Percentiles rank a stretch among this genome's conserved stretches.
Evolutionary conservation across 139 green algal species (phyloP).

Genomic region (Zygnema circumcarinatum): DNA sequence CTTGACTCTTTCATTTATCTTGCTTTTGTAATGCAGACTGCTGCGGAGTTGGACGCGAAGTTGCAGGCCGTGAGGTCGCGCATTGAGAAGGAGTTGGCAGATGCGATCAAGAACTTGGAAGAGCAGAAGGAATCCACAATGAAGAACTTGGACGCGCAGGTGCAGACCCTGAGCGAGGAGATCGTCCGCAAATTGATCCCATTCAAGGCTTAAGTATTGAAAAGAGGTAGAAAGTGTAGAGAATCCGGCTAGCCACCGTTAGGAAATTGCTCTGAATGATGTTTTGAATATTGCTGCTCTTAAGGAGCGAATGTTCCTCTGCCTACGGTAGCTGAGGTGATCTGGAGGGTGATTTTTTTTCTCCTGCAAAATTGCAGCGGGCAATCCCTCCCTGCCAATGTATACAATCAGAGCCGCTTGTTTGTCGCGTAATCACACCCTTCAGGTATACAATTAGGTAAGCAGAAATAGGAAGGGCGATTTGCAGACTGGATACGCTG

Average conservation of each 20-base stretch:
- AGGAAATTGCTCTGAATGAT: background rate
- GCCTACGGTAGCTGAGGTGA: no score
- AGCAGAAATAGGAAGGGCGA: no score
- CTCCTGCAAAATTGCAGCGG: no score
- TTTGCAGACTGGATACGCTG: no score
- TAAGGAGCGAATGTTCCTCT: background rate
- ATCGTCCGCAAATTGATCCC: constrained; percentile 66
- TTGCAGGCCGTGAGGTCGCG: constrained; percentile 47
- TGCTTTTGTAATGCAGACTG: background rate
- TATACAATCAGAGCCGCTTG: no score
- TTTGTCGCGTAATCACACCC: no score
- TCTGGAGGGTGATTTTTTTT: no score
- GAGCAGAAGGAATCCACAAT: constrained; percentile 58
- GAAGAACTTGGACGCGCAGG: constrained; percentile 56
- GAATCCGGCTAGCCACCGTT: background rate
- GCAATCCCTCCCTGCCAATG: no score
- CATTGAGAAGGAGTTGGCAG: constrained; percentile 63
- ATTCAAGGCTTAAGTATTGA: constrained; percentile 53
- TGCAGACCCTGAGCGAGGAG: constrained; percentile 52
- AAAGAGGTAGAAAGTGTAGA: constrained; percentile 6
- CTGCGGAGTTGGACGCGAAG: constrained; percentile 54
- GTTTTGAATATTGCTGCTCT: background rate
- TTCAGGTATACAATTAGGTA: no score
- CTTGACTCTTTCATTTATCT: no score
- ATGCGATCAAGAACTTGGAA: constrained; percentile 54